Conservation (phyloP, 805 yeast species). For the Kluyveromyces aestuarii region DNA sequence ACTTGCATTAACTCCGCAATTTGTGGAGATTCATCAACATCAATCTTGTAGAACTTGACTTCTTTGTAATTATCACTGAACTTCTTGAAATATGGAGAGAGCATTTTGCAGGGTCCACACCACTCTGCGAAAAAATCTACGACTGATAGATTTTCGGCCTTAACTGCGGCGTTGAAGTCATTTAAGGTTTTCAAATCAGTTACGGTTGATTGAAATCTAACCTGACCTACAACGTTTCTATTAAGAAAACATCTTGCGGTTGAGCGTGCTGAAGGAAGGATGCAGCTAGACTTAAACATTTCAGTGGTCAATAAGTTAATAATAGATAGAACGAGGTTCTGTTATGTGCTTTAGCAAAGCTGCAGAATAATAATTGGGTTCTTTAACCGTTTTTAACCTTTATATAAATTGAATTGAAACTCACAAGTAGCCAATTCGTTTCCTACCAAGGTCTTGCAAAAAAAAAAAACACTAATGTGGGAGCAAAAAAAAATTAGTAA, state of each 20-base stretch:
- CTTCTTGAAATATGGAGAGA: conserved; percentile 47
- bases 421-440: too few relatives aligned
- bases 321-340: background rate
- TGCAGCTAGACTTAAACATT: background rate
- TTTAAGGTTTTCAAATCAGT: conserved; percentile 27
- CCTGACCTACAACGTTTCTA: background rate
- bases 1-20: conserved; percentile 53
- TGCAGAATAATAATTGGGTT: too few relatives aligned
- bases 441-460: too few relatives aligned
- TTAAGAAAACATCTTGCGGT: background rate
- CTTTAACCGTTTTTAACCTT: too few relatives aligned
- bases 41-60: conserved; percentile 59
- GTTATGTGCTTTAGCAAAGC: too few relatives aligned
- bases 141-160: conserved; percentile 36
- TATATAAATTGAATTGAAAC: too few relatives aligned
- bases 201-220: conserved; percentile 16
- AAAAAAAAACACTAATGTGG: too few relatives aligned
- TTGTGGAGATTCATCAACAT: conserved; percentile 55
- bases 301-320: too few relatives aligned
- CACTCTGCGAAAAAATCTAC: conserved; percentile 65
- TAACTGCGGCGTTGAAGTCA: conserved; percentile 31
- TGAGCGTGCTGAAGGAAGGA: background rate
- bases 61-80: conserved; percentile 29
- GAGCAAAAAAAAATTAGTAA: too few relatives aligned
- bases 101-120: conserved; percentile 77